Evolutionary conservation across 202 grass and related monocot species (phyloP), one percentile per base, ranked within the genome.

Genomic region (Brachypodium distachyon): DNA sequence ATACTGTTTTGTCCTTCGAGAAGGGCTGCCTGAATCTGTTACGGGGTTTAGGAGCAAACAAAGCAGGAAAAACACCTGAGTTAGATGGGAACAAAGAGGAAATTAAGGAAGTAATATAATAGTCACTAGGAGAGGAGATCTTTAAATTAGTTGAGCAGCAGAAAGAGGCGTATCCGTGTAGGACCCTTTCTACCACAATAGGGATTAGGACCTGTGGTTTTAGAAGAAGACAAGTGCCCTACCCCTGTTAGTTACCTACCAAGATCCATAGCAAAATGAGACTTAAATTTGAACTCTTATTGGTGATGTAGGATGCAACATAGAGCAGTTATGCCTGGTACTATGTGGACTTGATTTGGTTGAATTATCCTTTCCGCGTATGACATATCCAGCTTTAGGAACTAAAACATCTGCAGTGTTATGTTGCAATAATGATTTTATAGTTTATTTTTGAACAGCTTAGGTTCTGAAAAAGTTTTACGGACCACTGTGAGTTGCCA

Each of bases 321-420:
- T 69, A 60, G n/a, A n/a, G 60, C 17, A 39, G 19, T 82, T 27
- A 37, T 67, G 19, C 21, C 36, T 54, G 21, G 19, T 38, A 6
- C 48, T 73, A 12, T 42, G 37, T 58, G 33, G 17, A 26, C 36
- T 73, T 76, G 17, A 18, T 76, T 44, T 61, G 40, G 40, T 46
- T 76, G 40, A 76, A 61, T 48, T 48, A 23, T 76, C n/a, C 11
- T 61, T 61, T 61, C 54, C 39, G 21, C 72, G 32, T n/a, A 21
- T 61, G 55, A 76, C 18, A 74, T 67, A 54, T 43, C 67, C 38
- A 40, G 42, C 50, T 74, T 53, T 49, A 41, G 32, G 68, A 67
- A 40, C 25, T 79, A 11, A 79, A 64, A 76, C 23, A 9, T 53
- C 44, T 53, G 1, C 28, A 39, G 22, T 50, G 34, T 29, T n/a